Evolutionary conservation across 2,329 filamentous ascomycete species (phyloP), one percentile per base, ranked within the genome.

Genomic region (Botrytis pseudocinerea): DNA sequence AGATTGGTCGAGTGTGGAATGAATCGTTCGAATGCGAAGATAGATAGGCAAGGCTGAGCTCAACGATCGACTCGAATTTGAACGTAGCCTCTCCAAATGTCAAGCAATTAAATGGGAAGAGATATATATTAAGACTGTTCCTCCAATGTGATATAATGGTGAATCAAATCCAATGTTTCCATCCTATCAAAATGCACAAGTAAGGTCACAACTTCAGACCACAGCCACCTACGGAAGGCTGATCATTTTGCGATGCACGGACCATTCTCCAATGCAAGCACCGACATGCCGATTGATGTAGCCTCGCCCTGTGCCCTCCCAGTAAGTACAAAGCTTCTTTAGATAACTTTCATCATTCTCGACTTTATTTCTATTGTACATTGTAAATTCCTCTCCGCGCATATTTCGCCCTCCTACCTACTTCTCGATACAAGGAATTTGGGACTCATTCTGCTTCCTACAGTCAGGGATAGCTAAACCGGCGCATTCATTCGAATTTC

Each of bases 311-410:
- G 35, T 46, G 46, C 60, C 46, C 42, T 60, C 48, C 68, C 20
- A 60, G 51, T n/a, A 40, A 68, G 48, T 51, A 65, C 69, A 71
- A 71, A 71, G 69, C 60, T 70, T 70, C 69, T 51, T 61, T 51
- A 42, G 60, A 71, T 71, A 71, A 71, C 61, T 71, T 66, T 71
- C 61, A 42, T 66, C 35, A 66, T 71, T 66, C 70, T 71, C 70
- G 46, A 65, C 44, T 28, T 40, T 70, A 48, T 64, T 46, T 65
- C 59, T 46, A 54, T 65, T 54, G 48, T 32, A 69, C 38, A 46
- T 71, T 71, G 44, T 62, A 46, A 65, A 64, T 42, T 32, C 2
- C 22, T 54, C 46, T 51, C 35, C 66, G 54, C 61, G 5, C 44
- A 59, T 54, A 44, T 57, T n/a, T 57, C 32, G 35, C 22, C 48